A percentile compares a stretch with the other conserved stretches of the same genome.
phyloP scores from a whole-genome alignment of 257 asterid species.

The Ehretia macrophylla region DNA sequence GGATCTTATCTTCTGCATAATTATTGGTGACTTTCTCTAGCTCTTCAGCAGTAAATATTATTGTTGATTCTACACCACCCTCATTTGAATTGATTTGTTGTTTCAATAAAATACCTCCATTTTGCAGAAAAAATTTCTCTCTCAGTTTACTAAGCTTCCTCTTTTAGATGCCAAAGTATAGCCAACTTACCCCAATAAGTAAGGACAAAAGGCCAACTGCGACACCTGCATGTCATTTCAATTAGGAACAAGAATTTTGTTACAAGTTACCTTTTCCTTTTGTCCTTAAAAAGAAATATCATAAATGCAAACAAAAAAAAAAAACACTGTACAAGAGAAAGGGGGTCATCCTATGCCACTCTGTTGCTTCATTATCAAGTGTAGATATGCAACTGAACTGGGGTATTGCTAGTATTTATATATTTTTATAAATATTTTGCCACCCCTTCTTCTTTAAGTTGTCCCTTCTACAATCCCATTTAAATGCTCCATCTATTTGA shows the following conservation, averaged over 20 bases:
- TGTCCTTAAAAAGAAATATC: too few relatives aligned
- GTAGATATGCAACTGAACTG: too few relatives aligned
- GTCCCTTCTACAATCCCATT: too few relatives aligned
- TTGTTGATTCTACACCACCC: conserved; percentile 41
- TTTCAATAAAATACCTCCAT: conserved; percentile 58
- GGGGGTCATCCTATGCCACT: too few relatives aligned
- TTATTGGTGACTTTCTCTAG: conserved; percentile 50
- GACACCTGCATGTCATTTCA: conserved; percentile 36
- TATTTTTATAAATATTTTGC: too few relatives aligned
- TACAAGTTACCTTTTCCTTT: too few relatives aligned
- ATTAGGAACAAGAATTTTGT: not conserved
- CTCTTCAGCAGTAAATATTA: conserved; percentile 57
- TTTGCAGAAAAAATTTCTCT: conserved; percentile 66
- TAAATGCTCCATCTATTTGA: too few relatives aligned
- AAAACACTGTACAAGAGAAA: too few relatives aligned
- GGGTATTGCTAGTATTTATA: too few relatives aligned
- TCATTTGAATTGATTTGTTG: conserved; percentile 52
- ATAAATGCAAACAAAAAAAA: too few relatives aligned
- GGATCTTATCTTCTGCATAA: conserved; percentile 52
- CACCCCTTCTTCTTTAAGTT: too few relatives aligned
- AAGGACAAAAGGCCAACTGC: conserved; percentile 62
- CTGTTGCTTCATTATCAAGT: too few relatives aligned
- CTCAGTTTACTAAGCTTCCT: conserved; percentile 40
- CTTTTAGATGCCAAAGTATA: conserved; percentile 50
- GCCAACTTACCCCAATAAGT: conserved; percentile 39